These are phyloP conservation scores for Carex littledalei DNA, from an alignment of 176 grass and related monocot genomes.

Conservation along the genomic window DNA sequence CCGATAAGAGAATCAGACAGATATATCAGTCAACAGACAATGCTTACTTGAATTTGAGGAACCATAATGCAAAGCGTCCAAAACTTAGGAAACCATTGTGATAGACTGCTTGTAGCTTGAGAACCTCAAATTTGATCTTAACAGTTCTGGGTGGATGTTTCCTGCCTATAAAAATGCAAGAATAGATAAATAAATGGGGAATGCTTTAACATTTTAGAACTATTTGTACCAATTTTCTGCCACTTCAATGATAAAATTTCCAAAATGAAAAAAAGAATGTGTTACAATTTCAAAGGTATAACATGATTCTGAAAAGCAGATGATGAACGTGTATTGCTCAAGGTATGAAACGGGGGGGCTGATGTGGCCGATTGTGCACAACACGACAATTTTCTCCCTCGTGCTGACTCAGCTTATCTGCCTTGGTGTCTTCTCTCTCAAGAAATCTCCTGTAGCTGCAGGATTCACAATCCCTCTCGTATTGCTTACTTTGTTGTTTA, in stretches of 20 bases:
- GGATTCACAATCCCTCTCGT: constrained; percentile 74
- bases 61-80: neutral
- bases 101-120: neutral
- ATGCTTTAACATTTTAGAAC: neutral
- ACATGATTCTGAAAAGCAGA: constrained; percentile 32
- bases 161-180: neutral
- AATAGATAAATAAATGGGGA: neutral
- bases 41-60: neutral
- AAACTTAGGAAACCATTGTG: neutral
- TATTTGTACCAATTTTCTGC: neutral
- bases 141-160: neutral
- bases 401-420: constrained; percentile 86
- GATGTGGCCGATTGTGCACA: constrained; percentile 86
- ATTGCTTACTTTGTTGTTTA: constrained; percentile 79
- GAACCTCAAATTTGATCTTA: neutral
- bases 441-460: constrained; percentile 66
- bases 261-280: neutral
- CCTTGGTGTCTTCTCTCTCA: constrained; percentile 77
- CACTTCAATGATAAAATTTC: neutral
- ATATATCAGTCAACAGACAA: neutral
- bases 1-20: neutral
- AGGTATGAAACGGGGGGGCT: constrained; percentile 70
- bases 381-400: constrained; percentile 82
- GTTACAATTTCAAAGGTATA: neutral
- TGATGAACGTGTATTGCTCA: constrained; percentile 77